Evolutionary conservation across 768 basidiomycete genomes (phyloP), one percentile per base, ranked within the genome.

Genomic region (Boletus coccyginus): DNA sequence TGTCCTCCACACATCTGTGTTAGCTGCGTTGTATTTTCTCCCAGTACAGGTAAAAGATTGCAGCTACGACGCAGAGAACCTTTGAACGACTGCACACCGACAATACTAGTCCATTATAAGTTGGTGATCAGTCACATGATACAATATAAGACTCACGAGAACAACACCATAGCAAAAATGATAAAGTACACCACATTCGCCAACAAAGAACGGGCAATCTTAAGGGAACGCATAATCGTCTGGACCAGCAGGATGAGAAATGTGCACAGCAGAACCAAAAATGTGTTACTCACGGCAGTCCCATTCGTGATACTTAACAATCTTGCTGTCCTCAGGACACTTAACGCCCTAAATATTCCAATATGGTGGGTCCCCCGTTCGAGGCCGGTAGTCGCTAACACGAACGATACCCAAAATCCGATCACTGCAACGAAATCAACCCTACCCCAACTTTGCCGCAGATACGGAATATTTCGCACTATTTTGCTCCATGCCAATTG

Each of bases 11-110:
- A 98, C 39, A 75, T 77, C 59, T 90, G 88, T 8, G 78, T 62
- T 8, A 85, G 71, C 31, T 74, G 69, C 1, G 78, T 77, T 13
- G 74, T 71, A 11, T 59, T 63, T 65, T 85, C 85, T 1, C 86
- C 88, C 2, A 81, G 73, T 2, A 76, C 78, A 4, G 86, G 77
- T 17, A 69, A 62, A 40, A 90, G 74, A 46, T 79, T 74, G 62
- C 89, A 91, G 1, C 77, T 78, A 9, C 89, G 81, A 17, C 86
- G 78, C 41, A 90, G 77, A 1, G 92, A 94, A 1, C 93, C 94
- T 55, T 87, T 85, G 77, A 99, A 99, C 0, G 91, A 84, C 63
- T 98, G 93, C 1, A 97, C 83, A n/a, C 96, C 95, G 55, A 97
- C 90, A 65, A 98, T 90, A 5, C 92, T 68, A 17, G 21, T 31